These are phyloP conservation scores for Pichia sp. DNA, from an alignment of 1,139 yeast genomes.

Conservation along the genomic window DNA sequence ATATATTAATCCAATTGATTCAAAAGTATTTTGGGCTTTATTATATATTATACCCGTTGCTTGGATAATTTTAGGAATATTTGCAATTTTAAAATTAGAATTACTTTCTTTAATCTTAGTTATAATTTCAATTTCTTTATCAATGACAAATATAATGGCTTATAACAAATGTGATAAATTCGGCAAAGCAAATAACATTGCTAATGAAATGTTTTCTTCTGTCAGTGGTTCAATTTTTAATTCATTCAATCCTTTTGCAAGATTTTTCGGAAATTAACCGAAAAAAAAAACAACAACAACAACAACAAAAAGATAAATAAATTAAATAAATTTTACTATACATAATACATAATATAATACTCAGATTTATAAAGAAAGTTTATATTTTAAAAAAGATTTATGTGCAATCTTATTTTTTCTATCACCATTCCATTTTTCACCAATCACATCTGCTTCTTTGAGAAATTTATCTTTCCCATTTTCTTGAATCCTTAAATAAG, in stretches of 20 bases:
- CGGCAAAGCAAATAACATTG: slow-evolving; percentile 58
- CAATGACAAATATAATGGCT: slow-evolving; percentile 79
- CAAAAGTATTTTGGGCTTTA: slow-evolving; percentile 79
- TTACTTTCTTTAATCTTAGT: slow-evolving; percentile 66
- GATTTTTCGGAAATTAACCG: slow-evolving; percentile 12
- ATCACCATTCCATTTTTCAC: slow-evolving; percentile 26
- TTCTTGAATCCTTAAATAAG: slow-evolving; percentile 13
- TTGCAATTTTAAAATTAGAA: slow-evolving; percentile 73
- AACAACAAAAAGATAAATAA: too few species aligned
- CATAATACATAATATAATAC: background rate
- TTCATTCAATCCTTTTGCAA: slow-evolving; percentile 45
- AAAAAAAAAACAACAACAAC: too few species aligned
- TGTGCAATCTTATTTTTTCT: slow-evolving; percentile 29
- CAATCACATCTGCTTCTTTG: slow-evolving; percentile 30
- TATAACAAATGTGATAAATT: slow-evolving; percentile 88
- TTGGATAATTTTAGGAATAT: slow-evolving; percentile 68
- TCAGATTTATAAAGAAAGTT: background rate
- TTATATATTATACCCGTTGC: slow-evolving; percentile 66
- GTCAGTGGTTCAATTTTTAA: slow-evolving; percentile 43
- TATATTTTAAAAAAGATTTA: slow-evolving; percentile 28
- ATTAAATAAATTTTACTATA: too few species aligned
- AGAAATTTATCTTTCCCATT: slow-evolving; percentile 10
- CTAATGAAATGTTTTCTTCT: slow-evolving; percentile 36
- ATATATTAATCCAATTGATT: slow-evolving; percentile 85
- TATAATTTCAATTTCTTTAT: slow-evolving; percentile 59